phyloP scores from a whole-genome alignment of 2,329 filamentous ascomycete species.

The Alternaria longipes region DNA sequence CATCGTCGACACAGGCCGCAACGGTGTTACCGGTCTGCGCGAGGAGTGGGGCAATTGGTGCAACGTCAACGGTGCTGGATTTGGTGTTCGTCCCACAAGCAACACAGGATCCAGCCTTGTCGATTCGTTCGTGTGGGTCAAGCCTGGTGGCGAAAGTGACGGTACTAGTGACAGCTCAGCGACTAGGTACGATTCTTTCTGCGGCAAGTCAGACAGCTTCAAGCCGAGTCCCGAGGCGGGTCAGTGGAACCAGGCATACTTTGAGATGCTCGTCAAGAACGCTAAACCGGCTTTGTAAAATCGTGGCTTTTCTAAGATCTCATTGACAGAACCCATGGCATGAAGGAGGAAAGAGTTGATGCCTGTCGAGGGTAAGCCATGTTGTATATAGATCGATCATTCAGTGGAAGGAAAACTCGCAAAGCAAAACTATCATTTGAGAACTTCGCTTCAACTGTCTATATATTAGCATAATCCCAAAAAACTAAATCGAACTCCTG shows the following conservation, averaged over 20 bases:
- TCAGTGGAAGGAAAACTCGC: background rate
- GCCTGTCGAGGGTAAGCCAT: background rate
- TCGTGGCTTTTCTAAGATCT: background rate
- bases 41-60: conserved; percentile 73
- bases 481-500: background rate
- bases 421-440: conserved; percentile 6
- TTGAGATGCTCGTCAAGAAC: conserved; percentile 50
- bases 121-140: conserved; percentile 76
- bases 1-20: conserved; percentile 67
- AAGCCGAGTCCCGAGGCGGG: conserved; percentile 75
- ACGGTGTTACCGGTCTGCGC: conserved; percentile 60
- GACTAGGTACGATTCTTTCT: conserved; percentile 64
- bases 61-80: conserved; percentile 71
- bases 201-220: conserved; percentile 64
- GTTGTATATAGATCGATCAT: conserved; percentile 23
- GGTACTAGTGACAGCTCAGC: conserved; percentile 57
- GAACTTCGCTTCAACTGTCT: conserved; percentile 4
- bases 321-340: background rate
- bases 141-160: conserved; percentile 69
- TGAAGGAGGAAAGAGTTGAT: background rate
- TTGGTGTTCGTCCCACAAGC: conserved; percentile 67
- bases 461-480: background rate
- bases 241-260: conserved; percentile 68
- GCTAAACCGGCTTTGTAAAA: conserved; percentile 49
- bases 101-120: conserved; percentile 66